Evolutionary conservation across 345 rosid species (phyloP).

Genomic region (Brassica napus): Da-Ae NC_063438.1:6378501-6379000

Average conservation of each 20-base stretch:
- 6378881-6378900: background rate
- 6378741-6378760: background rate
- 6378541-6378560: too few relatives aligned
- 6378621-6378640: too few relatives aligned
- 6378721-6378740: background rate
- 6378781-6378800: background rate
- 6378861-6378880: background rate
- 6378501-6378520: too few relatives aligned
- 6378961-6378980: conserved; percentile 20
- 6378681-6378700: background rate
- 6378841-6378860: background rate
- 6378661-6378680: too few relatives aligned
- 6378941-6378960: conserved; percentile 25
- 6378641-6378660: too few relatives aligned
- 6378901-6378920: conserved; percentile 28
- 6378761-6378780: background rate
- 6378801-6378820: background rate
- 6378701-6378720: background rate
- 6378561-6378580: too few relatives aligned
- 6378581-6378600: too few relatives aligned
- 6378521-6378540: too few relatives aligned
- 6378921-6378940: conserved; percentile 38
- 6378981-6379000: background rate
- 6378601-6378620: too few relatives aligned
- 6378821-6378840: background rate